Base-by-base conservation (phyloP, 768 basidiomycete species). In the Kondoa malvinella region DNA sequence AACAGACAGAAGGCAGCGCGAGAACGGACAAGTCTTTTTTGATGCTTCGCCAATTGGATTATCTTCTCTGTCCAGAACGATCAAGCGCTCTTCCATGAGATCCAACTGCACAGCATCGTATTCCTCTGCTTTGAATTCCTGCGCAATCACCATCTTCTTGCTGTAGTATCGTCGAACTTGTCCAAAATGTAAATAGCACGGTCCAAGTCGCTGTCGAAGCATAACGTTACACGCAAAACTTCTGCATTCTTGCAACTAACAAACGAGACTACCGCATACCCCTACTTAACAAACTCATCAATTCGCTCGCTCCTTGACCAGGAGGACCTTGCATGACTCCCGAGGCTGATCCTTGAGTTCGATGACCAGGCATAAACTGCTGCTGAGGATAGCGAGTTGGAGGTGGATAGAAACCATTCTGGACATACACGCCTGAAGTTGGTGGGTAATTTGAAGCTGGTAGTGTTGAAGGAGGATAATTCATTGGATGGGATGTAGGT, bases 51-150 rank as follows among this genome's bases (percentile, higher is more conserved):
- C 91, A 62, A 91, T 85, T 21, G 86, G 83, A 34, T 82, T 83
- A 76, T 94, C 91, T 66, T 92, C 77, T 75, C 90, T 87, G 75
- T 92, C 88, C 33, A 92, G 89, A 57, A 94, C 82, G 75, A 94
- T 92, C 73, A 92, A 71, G 74, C 78, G 81, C 78, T 99, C 95
- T 32, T 63, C 61, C 61, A 63, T 63, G 3, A 63, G 61, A 16
- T 33, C 33, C 3, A 63, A 17, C 32, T 63, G 61, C 61, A 31
- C 61, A 27, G 61, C 3, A 33, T 63, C 61, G 32, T 63, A 63
- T 3, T 31, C 16, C 61, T 59, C 25, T 59, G 25, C 58, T 4
- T 59, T 59, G 40, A 50, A 50, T 50, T 50, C 40, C 40, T 50
- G 40, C 8, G 40, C 21, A 21, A 50, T 50, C 12, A 21, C 40